Evolutionary conservation across 2,329 filamentous ascomycete species (phyloP), one percentile per base, ranked within the genome.

Genomic region (Dichotomopilus funicola): DNA sequence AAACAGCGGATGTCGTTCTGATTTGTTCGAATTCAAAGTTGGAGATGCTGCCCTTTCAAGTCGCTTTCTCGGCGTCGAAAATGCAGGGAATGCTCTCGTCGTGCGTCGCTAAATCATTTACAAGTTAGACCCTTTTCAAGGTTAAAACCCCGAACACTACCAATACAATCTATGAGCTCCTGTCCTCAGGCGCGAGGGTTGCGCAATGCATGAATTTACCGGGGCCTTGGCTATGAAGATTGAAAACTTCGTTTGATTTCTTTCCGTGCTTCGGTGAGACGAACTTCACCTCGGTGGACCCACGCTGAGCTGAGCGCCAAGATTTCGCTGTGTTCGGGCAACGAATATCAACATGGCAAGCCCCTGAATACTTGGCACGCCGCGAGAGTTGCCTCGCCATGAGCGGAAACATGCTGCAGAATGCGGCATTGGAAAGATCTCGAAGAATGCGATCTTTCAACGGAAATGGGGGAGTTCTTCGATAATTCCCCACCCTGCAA

Each of bases 191-290:
- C 19, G 19, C 19, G 19, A 27, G 19, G 19, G 19, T 27, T 27
- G 19, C 19, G 2, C 19, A 27, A 27, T 27, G 19, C 19, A 27
- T 27, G 19, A 27, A 27, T 27, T 27, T 27, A 27, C 19, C 19
- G 19, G 19, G 12, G 40, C 6, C 50, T 46, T 47, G 49, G 48
- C 53, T 59, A 45, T 58, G 60, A 62, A 36, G 48, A 43, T 60
- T 58, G 60, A 62, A 58, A 62, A 62, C 37, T 45, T 53, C 51
- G 31, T 31, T 27, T n/a, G 9, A 47, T 55, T 55, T 55, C 50
- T 33, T 13, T 6, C 35, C 51, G 45, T 38, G 44, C 31, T 19
- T 33, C 37, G 49, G 49, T 43, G 49, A 34, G 49, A 11, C 36
- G 19, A 37, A 5, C 44, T 19, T 5, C 34, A 7, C 5, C 27